A percentile compares a stretch with the other conserved stretches of the same genome.
These are phyloP conservation scores for Corymbia calophylla DNA, from an alignment of 441 rosid species.

Conservation along the genomic window DNA sequence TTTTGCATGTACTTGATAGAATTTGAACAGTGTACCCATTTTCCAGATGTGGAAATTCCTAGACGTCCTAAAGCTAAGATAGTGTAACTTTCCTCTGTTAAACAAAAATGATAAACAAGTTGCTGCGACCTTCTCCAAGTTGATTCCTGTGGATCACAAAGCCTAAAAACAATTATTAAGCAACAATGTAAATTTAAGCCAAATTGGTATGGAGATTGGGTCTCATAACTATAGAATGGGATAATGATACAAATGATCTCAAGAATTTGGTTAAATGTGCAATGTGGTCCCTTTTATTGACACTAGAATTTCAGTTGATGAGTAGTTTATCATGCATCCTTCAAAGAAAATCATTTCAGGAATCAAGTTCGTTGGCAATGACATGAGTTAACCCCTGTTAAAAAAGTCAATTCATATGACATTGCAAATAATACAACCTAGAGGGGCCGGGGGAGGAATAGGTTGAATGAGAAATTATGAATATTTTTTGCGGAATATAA, in stretches of 20 bases:
- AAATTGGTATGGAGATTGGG: not conserved
- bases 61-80: not conserved
- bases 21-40: too few species aligned
- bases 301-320: not conserved
- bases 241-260: not conserved
- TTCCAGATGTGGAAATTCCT: too few species aligned
- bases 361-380: not conserved
- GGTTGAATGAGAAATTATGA: not conserved
- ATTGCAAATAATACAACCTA: not conserved
- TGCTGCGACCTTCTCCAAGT: not conserved
- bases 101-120: not conserved
- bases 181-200: not conserved
- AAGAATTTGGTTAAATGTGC: not conserved
- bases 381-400: not conserved
- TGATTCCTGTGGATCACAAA: not conserved
- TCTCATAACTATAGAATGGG: not conserved
- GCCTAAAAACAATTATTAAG: not conserved
- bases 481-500: not conserved
- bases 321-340: not conserved
- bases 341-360: not conserved
- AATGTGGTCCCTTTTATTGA: not conserved
- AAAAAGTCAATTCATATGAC: not conserved
- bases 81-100: not conserved
- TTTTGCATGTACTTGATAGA: too few species aligned
- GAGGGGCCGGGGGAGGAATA: not conserved